Conservation (phyloP, 1,284 basidiomycete genomes). For the Bondarzewia mesenterica region DNA sequence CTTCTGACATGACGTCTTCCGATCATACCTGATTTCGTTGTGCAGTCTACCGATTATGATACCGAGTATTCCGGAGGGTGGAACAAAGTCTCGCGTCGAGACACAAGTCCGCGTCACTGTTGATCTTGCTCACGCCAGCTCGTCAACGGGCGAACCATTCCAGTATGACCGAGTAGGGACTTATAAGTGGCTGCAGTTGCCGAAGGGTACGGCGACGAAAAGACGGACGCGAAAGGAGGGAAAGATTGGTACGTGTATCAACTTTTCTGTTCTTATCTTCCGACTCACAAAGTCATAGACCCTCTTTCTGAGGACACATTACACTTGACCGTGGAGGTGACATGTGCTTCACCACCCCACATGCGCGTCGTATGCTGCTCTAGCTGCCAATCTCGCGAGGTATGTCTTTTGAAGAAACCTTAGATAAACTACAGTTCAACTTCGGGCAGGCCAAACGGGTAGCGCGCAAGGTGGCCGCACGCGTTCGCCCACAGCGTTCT, state of each 20-base stretch:
- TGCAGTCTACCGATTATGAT: constrained; percentile 69
- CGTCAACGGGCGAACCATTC: constrained; percentile 46
- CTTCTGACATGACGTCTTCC: constrained; percentile 6
- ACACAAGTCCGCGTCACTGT: constrained; percentile 83
- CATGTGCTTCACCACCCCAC: constrained; percentile 73
- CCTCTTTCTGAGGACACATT: constrained; percentile 66
- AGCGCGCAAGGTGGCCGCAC: constrained; percentile 76
- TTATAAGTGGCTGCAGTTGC: constrained; percentile 79
- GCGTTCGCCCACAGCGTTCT: constrained; percentile 68
- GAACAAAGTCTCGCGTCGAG: constrained; percentile 92
- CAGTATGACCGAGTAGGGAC: constrained; percentile 71
- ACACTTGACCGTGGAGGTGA: constrained; percentile 58
- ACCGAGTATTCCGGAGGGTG: constrained; percentile 75
- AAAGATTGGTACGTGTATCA: constrained; percentile 56
- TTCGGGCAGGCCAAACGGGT: constrained; percentile 71
- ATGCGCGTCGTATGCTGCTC: constrained; percentile 76
- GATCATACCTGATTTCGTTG: constrained; percentile 4
- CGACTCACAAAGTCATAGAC: constrained; percentile 34
- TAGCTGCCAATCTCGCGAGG: constrained; percentile 80
- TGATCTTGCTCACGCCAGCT: constrained; percentile 61
- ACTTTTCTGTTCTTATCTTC: constrained; percentile 11
- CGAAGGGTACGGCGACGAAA: constrained; percentile 76
- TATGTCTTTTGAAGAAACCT: constrained; percentile 27
- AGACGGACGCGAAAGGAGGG: constrained; percentile 77
- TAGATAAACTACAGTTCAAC: constrained; percentile 8